phyloP scores from a whole-genome alignment of 73 alveolate genomes.

The Uronychia setigera region DNA sequence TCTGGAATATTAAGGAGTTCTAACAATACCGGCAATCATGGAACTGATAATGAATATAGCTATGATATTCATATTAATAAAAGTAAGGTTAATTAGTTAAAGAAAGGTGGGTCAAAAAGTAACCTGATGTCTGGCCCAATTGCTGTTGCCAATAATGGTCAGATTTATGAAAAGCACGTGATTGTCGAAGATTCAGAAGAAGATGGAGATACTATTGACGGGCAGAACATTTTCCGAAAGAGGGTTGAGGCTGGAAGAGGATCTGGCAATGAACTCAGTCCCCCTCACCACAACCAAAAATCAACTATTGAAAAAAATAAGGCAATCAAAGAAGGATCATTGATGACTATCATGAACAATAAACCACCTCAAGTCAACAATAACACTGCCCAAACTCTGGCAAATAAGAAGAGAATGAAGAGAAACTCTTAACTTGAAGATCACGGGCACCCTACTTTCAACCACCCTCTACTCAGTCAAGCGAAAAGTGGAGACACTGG shows the following conservation, averaged over 20 bases:
- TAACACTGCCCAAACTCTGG: neutral
- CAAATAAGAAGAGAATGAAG: neutral
- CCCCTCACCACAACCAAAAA: neutral
- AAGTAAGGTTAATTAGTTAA: neutral
- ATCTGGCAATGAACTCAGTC: neutral
- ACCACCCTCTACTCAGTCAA: neutral
- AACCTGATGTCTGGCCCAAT: neutral
- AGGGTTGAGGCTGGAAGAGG: neutral
- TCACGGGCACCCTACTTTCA: neutral
- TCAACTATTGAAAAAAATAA: neutral
- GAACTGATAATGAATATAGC: conserved; percentile 3
- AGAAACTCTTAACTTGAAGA: neutral
- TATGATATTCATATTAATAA: neutral
- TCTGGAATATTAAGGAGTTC: conserved; percentile 1
- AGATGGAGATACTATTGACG: neutral
- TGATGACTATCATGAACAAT: neutral
- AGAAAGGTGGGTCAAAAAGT: neutral
- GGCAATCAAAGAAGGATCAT: neutral
- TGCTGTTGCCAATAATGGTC: neutral
- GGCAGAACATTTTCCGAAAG: neutral
- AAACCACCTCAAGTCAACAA: neutral
- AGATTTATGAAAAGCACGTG: neutral
- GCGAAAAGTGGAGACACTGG: neutral
- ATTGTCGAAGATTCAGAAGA: neutral
- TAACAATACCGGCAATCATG: neutral